A percentile compares a stretch with the other conserved stretches of the same genome.
These are phyloP conservation scores for Lachancea dasiensis DNA, from an alignment of 805 yeast genomes.

Conservation along the genomic window DNA sequence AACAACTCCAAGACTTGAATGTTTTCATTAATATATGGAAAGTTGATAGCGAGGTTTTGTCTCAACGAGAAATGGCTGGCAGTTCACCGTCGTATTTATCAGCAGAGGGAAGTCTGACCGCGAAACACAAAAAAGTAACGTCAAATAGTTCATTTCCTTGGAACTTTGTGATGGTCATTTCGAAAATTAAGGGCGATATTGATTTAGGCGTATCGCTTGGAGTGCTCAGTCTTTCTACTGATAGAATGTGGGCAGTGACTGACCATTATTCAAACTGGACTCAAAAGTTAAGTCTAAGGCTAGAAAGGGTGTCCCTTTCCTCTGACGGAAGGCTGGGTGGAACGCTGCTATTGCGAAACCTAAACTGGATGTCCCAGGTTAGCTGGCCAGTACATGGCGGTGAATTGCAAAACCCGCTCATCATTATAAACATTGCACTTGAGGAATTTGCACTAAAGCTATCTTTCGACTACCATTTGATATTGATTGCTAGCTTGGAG, in stretches of 20 bases:
- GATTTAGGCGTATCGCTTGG: slow-evolving; percentile 88
- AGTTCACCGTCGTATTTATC: slow-evolving; percentile 2
- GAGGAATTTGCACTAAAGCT: slow-evolving; percentile 51
- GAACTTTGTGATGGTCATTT: slow-evolving; percentile 53
- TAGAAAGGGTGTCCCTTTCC: slow-evolving; percentile 44
- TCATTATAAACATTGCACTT: slow-evolving; percentile 54
- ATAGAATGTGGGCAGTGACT: slow-evolving; percentile 61
- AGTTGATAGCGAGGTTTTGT: slow-evolving; percentile 38
- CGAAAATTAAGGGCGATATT: slow-evolving; percentile 47
- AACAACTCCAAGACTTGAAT: slow-evolving; percentile 82
- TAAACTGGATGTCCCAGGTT: slow-evolving; percentile 57
- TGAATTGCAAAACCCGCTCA: slow-evolving; percentile 54
- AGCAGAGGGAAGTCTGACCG: slow-evolving; percentile 6
- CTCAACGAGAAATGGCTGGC: slow-evolving; percentile 11
- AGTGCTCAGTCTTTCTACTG: slow-evolving; percentile 46
- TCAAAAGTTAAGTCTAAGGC: slow-evolving; percentile 59
- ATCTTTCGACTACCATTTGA: slow-evolving; percentile 81
- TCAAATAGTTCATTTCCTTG: slow-evolving; percentile 56
- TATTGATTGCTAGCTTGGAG: slow-evolving; percentile 54
- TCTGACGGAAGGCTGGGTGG: slow-evolving; percentile 85
- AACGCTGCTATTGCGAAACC: slow-evolving; percentile 40
- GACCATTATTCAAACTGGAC: slow-evolving; percentile 63
- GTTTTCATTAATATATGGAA: slow-evolving; percentile 81
- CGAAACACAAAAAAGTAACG: slow-evolving; percentile 8
- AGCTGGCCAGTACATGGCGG: slow-evolving; percentile 54